Conservation (phyloP, 257 asterid genomes). For the Petunia axillaris region DNA sequence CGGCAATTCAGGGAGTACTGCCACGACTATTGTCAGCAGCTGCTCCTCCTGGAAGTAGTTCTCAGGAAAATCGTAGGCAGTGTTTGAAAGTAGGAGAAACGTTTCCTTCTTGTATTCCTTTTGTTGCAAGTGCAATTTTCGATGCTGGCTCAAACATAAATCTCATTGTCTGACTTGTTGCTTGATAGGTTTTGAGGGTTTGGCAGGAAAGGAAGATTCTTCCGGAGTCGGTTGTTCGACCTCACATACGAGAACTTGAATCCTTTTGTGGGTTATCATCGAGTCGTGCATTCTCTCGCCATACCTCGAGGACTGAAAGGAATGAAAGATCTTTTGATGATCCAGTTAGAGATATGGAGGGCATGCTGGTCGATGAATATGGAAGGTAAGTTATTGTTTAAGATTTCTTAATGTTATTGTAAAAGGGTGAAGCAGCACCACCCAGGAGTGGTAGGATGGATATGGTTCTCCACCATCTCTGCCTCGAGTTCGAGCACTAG, state of each 20-base stretch:
- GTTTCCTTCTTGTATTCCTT: conserved; percentile 22
- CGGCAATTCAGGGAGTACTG: conserved; percentile 73
- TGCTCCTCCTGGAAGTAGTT: conserved; percentile 80
- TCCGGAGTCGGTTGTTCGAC: conserved; percentile 77
- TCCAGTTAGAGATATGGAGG: conserved; percentile 91
- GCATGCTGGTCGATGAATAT: conserved; percentile 90
- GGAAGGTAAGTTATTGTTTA: conserved; percentile 62
- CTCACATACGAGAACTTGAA: conserved; percentile 83
- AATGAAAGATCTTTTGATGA: conserved; percentile 89
- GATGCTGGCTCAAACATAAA: background rate
- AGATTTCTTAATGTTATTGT: conserved; percentile 1
- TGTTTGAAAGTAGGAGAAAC: conserved; percentile 75
- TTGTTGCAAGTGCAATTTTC: conserved; percentile 16
- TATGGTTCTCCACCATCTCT: no score
- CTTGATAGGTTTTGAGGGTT: conserved; percentile 82
- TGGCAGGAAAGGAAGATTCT: conserved; percentile 90
- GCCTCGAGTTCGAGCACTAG: no score
- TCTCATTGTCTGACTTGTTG: conserved; percentile 4
- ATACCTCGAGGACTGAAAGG: conserved; percentile 70
- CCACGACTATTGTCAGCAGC: conserved; percentile 86
- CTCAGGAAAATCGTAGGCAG: conserved; percentile 82
- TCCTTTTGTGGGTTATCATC: conserved; percentile 70
- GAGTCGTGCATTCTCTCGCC: conserved; percentile 55
- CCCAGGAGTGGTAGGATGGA: no score
- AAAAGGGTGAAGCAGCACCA: background rate